Evolutionary conservation across 2,329 filamentous ascomycete species (phyloP), one percentile per base, ranked within the genome.

Genomic region (Fusarium concolor): DNA sequence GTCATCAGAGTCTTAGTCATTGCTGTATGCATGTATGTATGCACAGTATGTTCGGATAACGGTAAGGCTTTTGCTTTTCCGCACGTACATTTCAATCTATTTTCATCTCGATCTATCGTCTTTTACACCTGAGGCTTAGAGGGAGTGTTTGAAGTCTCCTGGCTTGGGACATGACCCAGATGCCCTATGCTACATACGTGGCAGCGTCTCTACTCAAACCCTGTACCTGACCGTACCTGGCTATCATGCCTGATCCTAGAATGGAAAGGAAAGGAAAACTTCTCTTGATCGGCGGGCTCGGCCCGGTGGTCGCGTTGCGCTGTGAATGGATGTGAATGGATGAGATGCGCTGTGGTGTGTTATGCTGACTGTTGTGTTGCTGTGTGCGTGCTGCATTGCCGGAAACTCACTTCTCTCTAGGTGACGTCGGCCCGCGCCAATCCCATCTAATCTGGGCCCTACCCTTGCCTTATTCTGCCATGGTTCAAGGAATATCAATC

Each of bases 391-490:
- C 10, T 51, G 61, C 42, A n/a, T 47, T 55, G 54, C 58, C 43
- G 38, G 65, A 66, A 64, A 47, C 55, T 56, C 54, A 49, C 39
- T 28, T 49, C 43, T 59, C 50, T 37, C 53, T 59, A 37, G 51
- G 65, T 69, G 66, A 68, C 65, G 66, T 69, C 49, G 41, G 65
- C 56, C 29, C 35, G 49, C 31, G 39, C 39, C 49, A 58, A 56
- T 56, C 41, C 22, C 10, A 33, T 10, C 33, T 35, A 35, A 35
- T 35, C 33, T 35, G n/a, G 37, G 15, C 22, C 15, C 26, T n/a
- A 58, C 22, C 59, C 46, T 33, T 52, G 56, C 18, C 17, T 20
- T 20, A 18, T 28, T 35, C 31, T 50, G 38, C 31, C 41, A 47
- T 62, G 57, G 43, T 62, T 62, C 38, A 35, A 63, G 45, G 43